phyloP scores from a whole-genome alignment of 176 grass and related monocot genomes.

The Rhynchospora tenuis region DNA sequence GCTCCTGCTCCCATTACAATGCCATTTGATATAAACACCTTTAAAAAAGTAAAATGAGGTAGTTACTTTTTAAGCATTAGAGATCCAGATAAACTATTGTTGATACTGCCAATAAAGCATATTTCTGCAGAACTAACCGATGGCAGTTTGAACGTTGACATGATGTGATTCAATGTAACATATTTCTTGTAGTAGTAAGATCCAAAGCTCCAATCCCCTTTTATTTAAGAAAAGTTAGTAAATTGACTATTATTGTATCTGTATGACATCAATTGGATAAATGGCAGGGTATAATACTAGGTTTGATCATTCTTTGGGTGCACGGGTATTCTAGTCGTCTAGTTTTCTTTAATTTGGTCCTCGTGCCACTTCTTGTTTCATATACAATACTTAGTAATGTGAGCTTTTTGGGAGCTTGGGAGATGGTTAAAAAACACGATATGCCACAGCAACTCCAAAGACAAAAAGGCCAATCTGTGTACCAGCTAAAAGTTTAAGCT shows the following conservation, averaged over 20 bases:
- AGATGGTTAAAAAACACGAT: no score
- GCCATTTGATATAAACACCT: conserved; percentile 3
- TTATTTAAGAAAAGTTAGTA: not conserved
- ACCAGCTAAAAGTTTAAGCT: no score
- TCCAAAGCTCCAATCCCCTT: not conserved
- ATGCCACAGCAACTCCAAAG: no score
- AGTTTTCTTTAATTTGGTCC: not conserved
- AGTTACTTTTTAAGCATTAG: not conserved
- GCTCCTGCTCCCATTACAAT: not conserved
- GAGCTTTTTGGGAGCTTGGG: no score
- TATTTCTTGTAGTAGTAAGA: not conserved
- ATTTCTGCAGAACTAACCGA: not conserved
- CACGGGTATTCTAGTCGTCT: no score
- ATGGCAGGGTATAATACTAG: no score
- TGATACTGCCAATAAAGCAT: not conserved
- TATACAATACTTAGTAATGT: no score
- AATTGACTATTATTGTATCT: not conserved
- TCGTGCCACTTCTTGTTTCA: no score
- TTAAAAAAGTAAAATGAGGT: not conserved
- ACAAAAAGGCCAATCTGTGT: no score
- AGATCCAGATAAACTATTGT: not conserved
- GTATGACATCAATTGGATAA: no score
- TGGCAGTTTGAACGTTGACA: not conserved
- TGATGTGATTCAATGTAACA: not conserved
- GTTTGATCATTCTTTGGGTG: no score